These are phyloP conservation scores for Nitzschia inconspicua DNA, from an alignment of 108 stramenopile genomes.

Conservation along the genomic window DNA sequence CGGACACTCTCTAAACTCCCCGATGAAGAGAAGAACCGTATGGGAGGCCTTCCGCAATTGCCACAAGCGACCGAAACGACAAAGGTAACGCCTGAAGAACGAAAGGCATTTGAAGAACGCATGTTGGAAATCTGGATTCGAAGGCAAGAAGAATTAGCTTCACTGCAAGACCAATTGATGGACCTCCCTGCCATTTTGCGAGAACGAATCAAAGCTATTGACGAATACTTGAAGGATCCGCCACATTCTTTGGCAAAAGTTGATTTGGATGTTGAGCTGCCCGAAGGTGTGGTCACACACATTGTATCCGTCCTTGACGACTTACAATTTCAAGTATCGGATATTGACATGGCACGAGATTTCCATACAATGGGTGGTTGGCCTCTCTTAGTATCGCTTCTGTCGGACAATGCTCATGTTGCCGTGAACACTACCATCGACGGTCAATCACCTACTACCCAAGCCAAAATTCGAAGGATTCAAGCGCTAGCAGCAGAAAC, in stretches of 20 bases:
- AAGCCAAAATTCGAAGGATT: slow-evolving; percentile 40
- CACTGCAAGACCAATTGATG: slow-evolving; percentile 40
- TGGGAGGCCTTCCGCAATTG: slow-evolving; percentile 62
- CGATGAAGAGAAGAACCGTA: slow-evolving; percentile 63
- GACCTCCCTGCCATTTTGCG: slow-evolving; percentile 68
- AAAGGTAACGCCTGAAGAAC: slow-evolving; percentile 20
- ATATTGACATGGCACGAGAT: slow-evolving; percentile 93
- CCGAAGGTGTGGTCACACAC: slow-evolving; percentile 33
- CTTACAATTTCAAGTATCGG: slow-evolving; percentile 86
- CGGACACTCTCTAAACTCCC: slow-evolving; percentile 72
- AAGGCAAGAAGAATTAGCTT: slow-evolving; percentile 71
- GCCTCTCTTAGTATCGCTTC: slow-evolving; percentile 60
- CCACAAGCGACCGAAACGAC: slow-evolving; percentile 20
- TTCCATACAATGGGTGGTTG: slow-evolving; percentile 94
- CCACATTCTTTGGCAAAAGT: slow-evolving; percentile 19
- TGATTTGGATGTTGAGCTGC: slow-evolving; percentile 29
- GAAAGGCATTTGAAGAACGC: slow-evolving; percentile 46
- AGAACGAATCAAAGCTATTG: slow-evolving; percentile 50
- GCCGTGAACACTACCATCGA: slow-evolving; percentile 13
- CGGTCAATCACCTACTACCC: slow-evolving; percentile 2
- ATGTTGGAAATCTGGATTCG: slow-evolving; percentile 78
- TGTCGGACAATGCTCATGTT: slow-evolving; percentile 53
- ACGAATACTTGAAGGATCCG: slow-evolving; percentile 55
- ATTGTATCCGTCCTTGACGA: slow-evolving; percentile 64
- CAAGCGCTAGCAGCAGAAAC: slow-evolving; percentile 79